A percentile compares a stretch with the other conserved stretches of the same genome.
Conservation (phyloP, 2,329 filamentous ascomycete species). For the Calonectria naviculata region DNA sequence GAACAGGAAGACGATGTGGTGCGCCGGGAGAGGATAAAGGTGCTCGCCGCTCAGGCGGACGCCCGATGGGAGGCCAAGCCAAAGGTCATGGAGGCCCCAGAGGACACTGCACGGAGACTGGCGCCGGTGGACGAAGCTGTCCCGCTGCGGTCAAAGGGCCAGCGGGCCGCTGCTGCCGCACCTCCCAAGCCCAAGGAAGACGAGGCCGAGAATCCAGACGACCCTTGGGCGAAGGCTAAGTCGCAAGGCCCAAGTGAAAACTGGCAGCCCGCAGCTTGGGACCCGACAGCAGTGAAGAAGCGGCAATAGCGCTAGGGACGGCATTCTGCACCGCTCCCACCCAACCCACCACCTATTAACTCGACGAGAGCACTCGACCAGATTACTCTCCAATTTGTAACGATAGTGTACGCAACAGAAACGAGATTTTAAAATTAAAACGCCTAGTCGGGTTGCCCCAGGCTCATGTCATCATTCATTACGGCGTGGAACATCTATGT, state of each 20-base stretch:
- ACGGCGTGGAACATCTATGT: conserved; percentile 30
- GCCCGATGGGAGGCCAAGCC: conserved; percentile 72
- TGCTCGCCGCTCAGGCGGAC: conserved; percentile 70
- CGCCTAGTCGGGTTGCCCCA: background rate
- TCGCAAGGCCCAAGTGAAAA: conserved; percentile 64
- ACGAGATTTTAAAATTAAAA: background rate
- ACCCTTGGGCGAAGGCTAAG: conserved; percentile 69
- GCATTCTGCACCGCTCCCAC: background rate
- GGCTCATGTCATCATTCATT: conserved; percentile 28
- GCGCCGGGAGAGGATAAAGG: conserved; percentile 64
- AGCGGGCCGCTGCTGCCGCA: background rate
- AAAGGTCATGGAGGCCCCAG: conserved; percentile 55
- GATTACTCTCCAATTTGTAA: conserved; percentile 3
- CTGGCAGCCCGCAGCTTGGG: conserved; percentile 77
- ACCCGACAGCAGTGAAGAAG: conserved; percentile 55
- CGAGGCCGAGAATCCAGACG: conserved; percentile 40
- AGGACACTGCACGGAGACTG: conserved; percentile 32
- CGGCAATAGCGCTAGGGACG: conserved; percentile 21
- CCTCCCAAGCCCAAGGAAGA: conserved; percentile 15
- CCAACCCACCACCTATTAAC: background rate
- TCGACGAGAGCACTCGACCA: background rate
- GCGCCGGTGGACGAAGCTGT: conserved; percentile 15
- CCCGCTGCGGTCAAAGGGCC: background rate
- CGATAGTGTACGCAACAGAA: conserved; percentile 26
- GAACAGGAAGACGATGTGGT: conserved; percentile 67